A percentile compares a stretch with the other conserved stretches of the same genome.
Evolutionary conservation across 2,329 filamentous ascomycete genomes (phyloP).

Genomic region (Aspergillus proliferans): DNA sequence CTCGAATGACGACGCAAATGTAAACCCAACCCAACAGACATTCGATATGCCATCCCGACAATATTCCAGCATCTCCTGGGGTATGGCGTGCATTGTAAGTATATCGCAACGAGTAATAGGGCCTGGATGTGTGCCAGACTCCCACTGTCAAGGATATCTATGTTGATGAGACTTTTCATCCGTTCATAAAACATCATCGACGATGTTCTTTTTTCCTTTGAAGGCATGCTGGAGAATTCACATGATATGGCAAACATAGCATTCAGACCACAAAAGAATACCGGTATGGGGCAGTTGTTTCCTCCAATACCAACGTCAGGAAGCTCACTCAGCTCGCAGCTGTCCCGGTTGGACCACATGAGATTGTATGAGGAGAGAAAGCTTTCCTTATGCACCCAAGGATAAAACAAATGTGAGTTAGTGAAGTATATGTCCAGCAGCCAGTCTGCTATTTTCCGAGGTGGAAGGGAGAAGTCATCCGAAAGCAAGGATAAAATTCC

Average conservation of each 20-base stretch:
- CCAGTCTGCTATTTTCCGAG: constrained; percentile 2
- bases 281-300: background rate
- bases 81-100: constrained; percentile 4
- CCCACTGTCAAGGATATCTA: constrained; percentile 8
- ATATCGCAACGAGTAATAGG: constrained; percentile 4
- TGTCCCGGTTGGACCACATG: background rate
- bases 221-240: constrained; percentile 2
- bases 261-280: constrained; percentile 6
- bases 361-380: background rate
- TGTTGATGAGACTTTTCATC: constrained; percentile 4
- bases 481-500: background rate
- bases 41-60: constrained; percentile 5
- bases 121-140: constrained; percentile 7
- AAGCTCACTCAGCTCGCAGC: background rate
- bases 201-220: background rate
- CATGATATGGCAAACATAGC: constrained; percentile 3
- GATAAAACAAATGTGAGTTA: constrained; percentile 3
- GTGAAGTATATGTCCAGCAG: constrained; percentile 2
- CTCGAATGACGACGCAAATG: background rate
- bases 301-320: constrained; percentile 5
- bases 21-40: constrained; percentile 4
- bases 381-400: constrained; percentile 4
- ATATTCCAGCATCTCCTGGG: constrained; percentile 6
- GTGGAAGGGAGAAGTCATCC: constrained; percentile 4
- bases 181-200: constrained; percentile 7